These are phyloP conservation scores for Bisporella sp. DNA, from an alignment of 2,329 filamentous ascomycete genomes.

Conservation along the genomic window DNA sequence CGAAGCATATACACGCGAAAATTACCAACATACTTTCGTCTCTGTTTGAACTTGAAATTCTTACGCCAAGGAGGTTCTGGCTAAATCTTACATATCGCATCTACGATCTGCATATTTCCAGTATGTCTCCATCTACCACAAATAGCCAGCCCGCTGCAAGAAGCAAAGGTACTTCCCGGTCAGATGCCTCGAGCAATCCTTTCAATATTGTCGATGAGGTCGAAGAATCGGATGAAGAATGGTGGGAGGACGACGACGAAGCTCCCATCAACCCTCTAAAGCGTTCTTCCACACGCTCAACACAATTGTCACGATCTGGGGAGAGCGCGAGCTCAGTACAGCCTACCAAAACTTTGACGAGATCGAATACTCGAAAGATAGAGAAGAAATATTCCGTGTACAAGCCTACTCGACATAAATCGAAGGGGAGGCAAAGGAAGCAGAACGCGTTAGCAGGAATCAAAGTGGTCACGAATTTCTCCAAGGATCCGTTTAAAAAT, in stretches of 20 bases:
- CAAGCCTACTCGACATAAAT: constrained; percentile 39
- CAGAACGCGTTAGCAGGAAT: constrained; percentile 58
- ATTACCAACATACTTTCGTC: too few relatives aligned
- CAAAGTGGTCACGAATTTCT: constrained; percentile 63
- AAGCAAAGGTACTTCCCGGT: constrained; percentile 4
- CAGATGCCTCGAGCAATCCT: constrained; percentile 14
- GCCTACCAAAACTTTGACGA: constrained; percentile 7
- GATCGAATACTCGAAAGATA: constrained; percentile 11
- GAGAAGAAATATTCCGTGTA: constrained; percentile 25
- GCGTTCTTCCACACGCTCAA: constrained; percentile 3
- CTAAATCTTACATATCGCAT: too few relatives aligned
- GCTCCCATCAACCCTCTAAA: not conserved
- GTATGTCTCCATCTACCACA: constrained; percentile 13
- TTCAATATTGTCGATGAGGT: constrained; percentile 19
- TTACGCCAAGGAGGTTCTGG: not conserved
- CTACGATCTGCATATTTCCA: not conserved
- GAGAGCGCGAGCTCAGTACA: constrained; percentile 8
- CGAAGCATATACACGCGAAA: too few relatives aligned
- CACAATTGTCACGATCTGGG: constrained; percentile 17
- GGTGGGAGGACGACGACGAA: constrained; percentile 24
- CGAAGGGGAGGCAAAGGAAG: constrained; percentile 52
- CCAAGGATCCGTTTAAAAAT: constrained; percentile 35
- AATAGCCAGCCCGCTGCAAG: too few relatives aligned
- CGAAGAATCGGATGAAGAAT: constrained; percentile 21
- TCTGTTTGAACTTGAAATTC: too few relatives aligned